Evolutionary conservation across 495 filamentous ascomycete genomes (phyloP).

Genomic region (Aeminium ludgeri): DNA sequence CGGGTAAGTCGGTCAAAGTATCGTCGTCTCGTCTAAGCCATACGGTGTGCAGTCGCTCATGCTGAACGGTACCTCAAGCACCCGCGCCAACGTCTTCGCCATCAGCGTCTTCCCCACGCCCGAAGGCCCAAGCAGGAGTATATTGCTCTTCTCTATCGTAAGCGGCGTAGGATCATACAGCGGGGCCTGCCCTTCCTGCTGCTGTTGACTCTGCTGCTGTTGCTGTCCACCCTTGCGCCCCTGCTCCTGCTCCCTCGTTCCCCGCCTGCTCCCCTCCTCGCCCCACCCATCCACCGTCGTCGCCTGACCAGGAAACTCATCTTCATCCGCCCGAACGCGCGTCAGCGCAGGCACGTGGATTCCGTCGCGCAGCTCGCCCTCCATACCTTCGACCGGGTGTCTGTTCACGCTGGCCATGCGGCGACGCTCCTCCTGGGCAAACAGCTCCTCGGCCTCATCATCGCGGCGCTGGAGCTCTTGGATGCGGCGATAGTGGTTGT

Average conservation of each 20-base stretch:
- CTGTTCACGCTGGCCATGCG: conserved; percentile 24
- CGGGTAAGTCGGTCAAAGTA: too few species aligned
- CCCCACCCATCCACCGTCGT: conserved; percentile 29
- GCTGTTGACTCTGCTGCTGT: neutral
- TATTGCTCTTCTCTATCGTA: conserved; percentile 87
- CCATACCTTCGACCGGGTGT: conserved; percentile 39
- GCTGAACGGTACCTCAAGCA: conserved; percentile 84
- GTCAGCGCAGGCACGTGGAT: conserved; percentile 16
- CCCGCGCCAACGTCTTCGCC: conserved; percentile 60
- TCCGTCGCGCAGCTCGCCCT: conserved; percentile 7
- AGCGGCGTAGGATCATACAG: conserved; percentile 38
- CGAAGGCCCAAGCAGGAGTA: conserved; percentile 82
- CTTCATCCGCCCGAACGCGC: conserved; percentile 28
- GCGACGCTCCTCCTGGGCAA: conserved; percentile 32
- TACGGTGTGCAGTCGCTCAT: conserved; percentile 97
- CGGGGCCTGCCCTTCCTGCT: conserved; percentile 20
- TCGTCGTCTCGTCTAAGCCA: too few species aligned
- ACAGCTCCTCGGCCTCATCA: conserved; percentile 55
- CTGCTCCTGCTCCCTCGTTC: neutral
- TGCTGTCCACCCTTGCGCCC: neutral
- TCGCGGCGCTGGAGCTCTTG: conserved; percentile 59
- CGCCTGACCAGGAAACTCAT: conserved; percentile 65
- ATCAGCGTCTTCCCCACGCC: conserved; percentile 96
- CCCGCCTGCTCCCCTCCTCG: neutral
- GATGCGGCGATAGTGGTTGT: conserved; percentile 87